Percentiles rank a stretch among this genome's conserved stretches.
Conservation (phyloP, 1,284 basidiomycete species). For the Peniophora sp. region DNA sequence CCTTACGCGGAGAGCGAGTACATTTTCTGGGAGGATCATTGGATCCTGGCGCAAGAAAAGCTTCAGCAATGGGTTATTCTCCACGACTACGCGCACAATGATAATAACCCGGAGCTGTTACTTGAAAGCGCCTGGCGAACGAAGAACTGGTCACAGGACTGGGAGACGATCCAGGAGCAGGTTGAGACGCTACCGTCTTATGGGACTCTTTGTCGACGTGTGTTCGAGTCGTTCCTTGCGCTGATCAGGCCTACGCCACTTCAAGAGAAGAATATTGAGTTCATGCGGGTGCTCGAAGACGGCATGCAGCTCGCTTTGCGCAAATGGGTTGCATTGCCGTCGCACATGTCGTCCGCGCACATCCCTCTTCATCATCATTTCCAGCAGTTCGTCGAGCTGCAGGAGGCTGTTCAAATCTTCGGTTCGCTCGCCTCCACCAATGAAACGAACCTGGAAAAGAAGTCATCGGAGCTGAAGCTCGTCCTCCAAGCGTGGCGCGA, state of each 20-base stretch:
- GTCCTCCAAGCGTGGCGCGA: slow-evolving; percentile 97
- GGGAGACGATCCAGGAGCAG: slow-evolving; percentile 80
- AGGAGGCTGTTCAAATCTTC: slow-evolving; percentile 95
- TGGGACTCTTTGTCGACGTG: slow-evolving; percentile 86
- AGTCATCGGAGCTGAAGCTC: slow-evolving; percentile 92
- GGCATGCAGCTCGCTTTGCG: slow-evolving; percentile 94
- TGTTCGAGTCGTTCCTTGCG: slow-evolving; percentile 94
- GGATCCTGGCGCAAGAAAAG: slow-evolving; percentile 95
- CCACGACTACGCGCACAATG: slow-evolving; percentile 86
- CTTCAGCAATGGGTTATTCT: slow-evolving; percentile 97
- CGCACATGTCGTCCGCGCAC: slow-evolving; percentile 84
- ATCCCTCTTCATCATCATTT: slow-evolving; percentile 95
- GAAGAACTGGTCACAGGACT: slow-evolving; percentile 84
- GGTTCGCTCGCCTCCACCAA: slow-evolving; percentile 85
- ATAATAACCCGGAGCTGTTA: slow-evolving; percentile 88
- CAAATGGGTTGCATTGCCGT: slow-evolving; percentile 92
- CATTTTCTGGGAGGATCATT: slow-evolving; percentile 99
- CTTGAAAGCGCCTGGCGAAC: slow-evolving; percentile 95
- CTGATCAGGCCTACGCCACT: slow-evolving; percentile 64
- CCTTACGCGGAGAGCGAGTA: slow-evolving; percentile 96
- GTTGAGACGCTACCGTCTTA: slow-evolving; percentile 79
- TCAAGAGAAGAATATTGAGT: slow-evolving; percentile 70
- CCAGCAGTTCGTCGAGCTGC: slow-evolving; percentile 97
- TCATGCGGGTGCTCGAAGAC: slow-evolving; percentile 86
- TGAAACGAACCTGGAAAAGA: slow-evolving; percentile 87